A percentile compares a stretch with the other conserved stretches of the same genome.
Conservation (phyloP, 768 basidiomycete species). For the Xanthoconium purpureum region DNA sequence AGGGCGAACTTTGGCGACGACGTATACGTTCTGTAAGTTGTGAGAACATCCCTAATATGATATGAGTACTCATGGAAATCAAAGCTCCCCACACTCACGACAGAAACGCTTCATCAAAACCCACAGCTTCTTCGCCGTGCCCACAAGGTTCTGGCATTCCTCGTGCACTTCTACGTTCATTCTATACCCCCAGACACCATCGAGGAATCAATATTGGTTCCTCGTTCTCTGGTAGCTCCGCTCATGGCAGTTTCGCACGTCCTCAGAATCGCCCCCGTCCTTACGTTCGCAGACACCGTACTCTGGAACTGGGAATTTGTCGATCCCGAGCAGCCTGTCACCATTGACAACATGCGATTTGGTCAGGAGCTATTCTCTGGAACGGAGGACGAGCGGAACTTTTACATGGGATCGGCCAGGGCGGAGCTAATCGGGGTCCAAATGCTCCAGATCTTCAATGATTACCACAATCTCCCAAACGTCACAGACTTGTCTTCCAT, state of each 20-base stretch:
- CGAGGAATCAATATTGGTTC: slow-evolving; percentile 53
- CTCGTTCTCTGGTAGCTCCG: slow-evolving; percentile 73
- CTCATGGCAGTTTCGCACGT: slow-evolving; percentile 70
- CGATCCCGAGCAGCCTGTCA: slow-evolving; percentile 54
- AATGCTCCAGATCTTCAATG: slow-evolving; percentile 82
- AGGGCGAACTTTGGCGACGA: slow-evolving; percentile 68
- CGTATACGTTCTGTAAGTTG: slow-evolving; percentile 59
- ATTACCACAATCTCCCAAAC: slow-evolving; percentile 76
- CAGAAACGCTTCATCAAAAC: slow-evolving; percentile 48
- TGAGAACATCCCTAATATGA: slow-evolving; percentile 3
- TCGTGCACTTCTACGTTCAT: slow-evolving; percentile 89
- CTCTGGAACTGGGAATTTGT: slow-evolving; percentile 84
- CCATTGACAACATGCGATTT: slow-evolving; percentile 72
- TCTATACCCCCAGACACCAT: slow-evolving; percentile 51
- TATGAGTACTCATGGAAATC: slow-evolving; percentile 12
- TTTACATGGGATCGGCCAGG: slow-evolving; percentile 80
- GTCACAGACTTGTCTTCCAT: slow-evolving; percentile 58
- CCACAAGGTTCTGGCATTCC: slow-evolving; percentile 85
- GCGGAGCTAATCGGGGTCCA: slow-evolving; percentile 86
- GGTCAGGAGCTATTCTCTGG: slow-evolving; percentile 72
- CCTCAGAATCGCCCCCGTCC: slow-evolving; percentile 85
- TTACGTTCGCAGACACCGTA: slow-evolving; percentile 95
- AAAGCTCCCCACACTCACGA: slow-evolving; percentile 73
- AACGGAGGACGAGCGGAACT: slow-evolving; percentile 78
- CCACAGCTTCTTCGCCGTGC: slow-evolving; percentile 73